Evolutionary conservation across 169 alveolate genomes (phyloP).

Genomic region (Cryptosporidium muris): DNA sequence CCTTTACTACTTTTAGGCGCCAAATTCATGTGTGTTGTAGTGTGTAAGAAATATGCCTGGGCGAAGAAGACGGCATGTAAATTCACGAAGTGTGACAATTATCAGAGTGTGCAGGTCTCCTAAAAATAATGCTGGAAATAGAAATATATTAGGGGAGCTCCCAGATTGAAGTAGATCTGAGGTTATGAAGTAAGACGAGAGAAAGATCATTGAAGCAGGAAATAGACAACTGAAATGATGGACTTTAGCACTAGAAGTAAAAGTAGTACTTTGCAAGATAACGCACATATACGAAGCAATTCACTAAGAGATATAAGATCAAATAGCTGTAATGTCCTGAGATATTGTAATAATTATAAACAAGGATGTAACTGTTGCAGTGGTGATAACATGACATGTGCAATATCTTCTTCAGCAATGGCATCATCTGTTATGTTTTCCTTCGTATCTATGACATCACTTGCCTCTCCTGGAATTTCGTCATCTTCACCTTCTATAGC

Average conservation of each 20-base stretch:
- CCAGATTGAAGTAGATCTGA: neutral
- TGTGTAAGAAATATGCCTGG: conserved; percentile 35
- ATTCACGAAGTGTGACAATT: conserved; percentile 48
- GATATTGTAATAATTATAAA: neutral
- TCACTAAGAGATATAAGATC: neutral
- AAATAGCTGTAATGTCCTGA: neutral
- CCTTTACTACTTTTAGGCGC: too few relatives aligned
- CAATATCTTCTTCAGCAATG: neutral
- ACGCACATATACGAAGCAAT: conserved; percentile 7
- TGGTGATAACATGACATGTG: conserved; percentile 26
- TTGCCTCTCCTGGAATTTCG: conserved; percentile 47
- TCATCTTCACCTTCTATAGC: conserved; percentile 29
- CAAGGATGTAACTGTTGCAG: conserved; percentile 60
- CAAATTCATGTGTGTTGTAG: conserved; percentile 60
- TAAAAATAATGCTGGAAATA: neutral
- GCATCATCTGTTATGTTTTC: conserved; percentile 19
- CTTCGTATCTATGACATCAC: conserved; percentile 43
- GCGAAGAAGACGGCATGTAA: conserved; percentile 63
- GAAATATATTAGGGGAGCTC: neutral
- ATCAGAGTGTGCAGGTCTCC: conserved; percentile 29
- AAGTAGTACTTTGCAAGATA: conserved; percentile 29
- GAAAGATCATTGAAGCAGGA: neutral
- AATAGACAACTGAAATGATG: neutral
- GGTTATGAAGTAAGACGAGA: neutral
- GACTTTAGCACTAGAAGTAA: neutral